These are phyloP conservation scores for Cercospora nicotianae DNA, from an alignment of 2,329 filamentous ascomycete genomes.

Conservation along the genomic window DNA sequence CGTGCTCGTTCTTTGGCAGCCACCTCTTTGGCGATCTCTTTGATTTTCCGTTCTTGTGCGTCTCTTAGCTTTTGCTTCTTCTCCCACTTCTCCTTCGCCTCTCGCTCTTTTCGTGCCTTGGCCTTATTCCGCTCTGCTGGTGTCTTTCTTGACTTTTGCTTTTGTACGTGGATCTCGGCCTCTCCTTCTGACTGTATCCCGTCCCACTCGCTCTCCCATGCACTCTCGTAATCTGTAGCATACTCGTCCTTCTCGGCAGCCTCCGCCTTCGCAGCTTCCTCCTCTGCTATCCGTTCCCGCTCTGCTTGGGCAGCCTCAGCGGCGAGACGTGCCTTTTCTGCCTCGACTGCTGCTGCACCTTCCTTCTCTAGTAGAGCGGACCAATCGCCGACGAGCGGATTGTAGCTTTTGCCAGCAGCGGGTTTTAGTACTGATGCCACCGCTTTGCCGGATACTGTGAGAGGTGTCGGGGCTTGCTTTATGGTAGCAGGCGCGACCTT, in stretches of 20 bases:
- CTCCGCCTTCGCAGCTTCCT: slow-evolving; percentile 72
- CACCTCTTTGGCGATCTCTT: slow-evolving; percentile 66
- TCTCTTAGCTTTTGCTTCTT: slow-evolving; percentile 71
- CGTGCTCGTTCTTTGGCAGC: slow-evolving; percentile 56
- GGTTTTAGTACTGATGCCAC: slow-evolving; percentile 78
- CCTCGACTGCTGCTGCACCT: slow-evolving; percentile 74
- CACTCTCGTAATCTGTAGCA: slow-evolving; percentile 62
- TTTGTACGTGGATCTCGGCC: slow-evolving; percentile 63
- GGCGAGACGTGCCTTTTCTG: slow-evolving; percentile 71
- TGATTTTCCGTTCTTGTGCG: slow-evolving; percentile 69
- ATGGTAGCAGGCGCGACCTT: slow-evolving; percentile 74
- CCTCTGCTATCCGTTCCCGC: slow-evolving; percentile 68
- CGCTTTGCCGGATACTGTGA: slow-evolving; percentile 77
- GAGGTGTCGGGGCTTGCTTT: slow-evolving; percentile 73
- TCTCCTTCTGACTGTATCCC: slow-evolving; percentile 56
- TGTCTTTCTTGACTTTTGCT: slow-evolving; percentile 81
- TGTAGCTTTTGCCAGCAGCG: slow-evolving; percentile 84
- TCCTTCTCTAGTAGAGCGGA: slow-evolving; percentile 71
- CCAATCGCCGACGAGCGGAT: slow-evolving; percentile 85
- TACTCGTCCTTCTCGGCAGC: slow-evolving; percentile 74
- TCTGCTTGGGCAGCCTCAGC: slow-evolving; percentile 66
- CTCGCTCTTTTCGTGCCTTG: slow-evolving; percentile 84
- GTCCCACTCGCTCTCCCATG: slow-evolving; percentile 84
- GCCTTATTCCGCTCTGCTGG: slow-evolving; percentile 82
- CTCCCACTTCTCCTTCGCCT: slow-evolving; percentile 73